Percentiles rank a stretch among this genome's conserved stretches.
Conservation (phyloP, 108 stramenopile species). For the Conticribra guillardii region DNA sequence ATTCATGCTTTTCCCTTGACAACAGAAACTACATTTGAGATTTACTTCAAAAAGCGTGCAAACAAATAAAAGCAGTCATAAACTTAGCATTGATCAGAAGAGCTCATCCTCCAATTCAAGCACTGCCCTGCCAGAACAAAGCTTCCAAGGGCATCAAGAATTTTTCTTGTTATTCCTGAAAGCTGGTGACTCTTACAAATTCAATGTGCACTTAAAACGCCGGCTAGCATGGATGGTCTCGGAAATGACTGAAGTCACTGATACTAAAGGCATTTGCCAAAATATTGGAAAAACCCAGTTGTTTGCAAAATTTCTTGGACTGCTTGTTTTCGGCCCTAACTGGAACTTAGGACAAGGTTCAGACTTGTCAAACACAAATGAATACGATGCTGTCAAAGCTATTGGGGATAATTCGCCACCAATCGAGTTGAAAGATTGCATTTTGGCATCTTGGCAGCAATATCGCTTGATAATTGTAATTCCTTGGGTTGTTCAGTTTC, state of each 20-base stretch:
- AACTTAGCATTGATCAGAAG: constrained; percentile 43
- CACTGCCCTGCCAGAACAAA: constrained; percentile 43
- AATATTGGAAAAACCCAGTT: constrained; percentile 57
- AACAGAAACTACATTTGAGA: constrained; percentile 74
- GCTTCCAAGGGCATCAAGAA: constrained; percentile 83
- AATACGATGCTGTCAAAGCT: too few species aligned
- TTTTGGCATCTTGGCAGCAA: constrained; percentile 54
- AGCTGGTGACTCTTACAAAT: constrained; percentile 65
- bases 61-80: constrained; percentile 55
- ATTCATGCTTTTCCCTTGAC: too few species aligned
- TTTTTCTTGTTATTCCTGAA: constrained; percentile 82
- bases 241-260: constrained; percentile 31
- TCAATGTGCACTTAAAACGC: constrained; percentile 60
- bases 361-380: too few species aligned
- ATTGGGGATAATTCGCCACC: constrained; percentile 25
- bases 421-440: constrained; percentile 42
- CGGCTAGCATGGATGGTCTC: constrained; percentile 26
- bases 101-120: constrained; percentile 24
- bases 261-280: constrained; percentile 47
- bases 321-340: constrained; percentile 79
- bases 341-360: constrained; percentile 53
- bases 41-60: constrained; percentile 61
- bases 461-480: constrained; percentile 39
- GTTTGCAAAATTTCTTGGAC: constrained; percentile 78
- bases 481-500: constrained; percentile 75